Conservation (phyloP, 805 yeast genomes). For the Ogataea parapolymorpha region DNA sequence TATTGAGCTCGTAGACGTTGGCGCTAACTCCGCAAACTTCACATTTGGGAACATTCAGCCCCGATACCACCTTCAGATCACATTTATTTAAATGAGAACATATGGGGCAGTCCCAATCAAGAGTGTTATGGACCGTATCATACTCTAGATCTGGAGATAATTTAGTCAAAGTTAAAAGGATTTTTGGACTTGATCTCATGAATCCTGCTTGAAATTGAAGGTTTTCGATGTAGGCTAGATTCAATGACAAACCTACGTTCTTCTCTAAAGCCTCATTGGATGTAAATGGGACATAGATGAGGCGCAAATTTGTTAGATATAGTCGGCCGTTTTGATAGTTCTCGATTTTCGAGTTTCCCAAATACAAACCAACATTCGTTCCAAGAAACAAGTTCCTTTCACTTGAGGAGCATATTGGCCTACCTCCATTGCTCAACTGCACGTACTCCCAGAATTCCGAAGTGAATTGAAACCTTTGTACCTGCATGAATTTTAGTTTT, state of each 20-base stretch:
- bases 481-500: too few relatives aligned
- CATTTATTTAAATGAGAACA: conserved; percentile 65
- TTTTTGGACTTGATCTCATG: conserved; percentile 73
- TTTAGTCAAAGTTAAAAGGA: conserved; percentile 35
- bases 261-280: neutral
- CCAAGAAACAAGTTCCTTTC: conserved; percentile 55
- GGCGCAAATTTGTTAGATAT: conserved; percentile 69
- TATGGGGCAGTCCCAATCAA: conserved; percentile 83
- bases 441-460: conserved; percentile 17
- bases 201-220: conserved; percentile 46
- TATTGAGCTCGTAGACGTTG: neutral
- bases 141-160: neutral
- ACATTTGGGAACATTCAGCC: conserved; percentile 42
- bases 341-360: conserved; percentile 62
- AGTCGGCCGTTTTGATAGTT: conserved; percentile 72
- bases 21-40: conserved; percentile 58
- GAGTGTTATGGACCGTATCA: neutral
- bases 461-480: too few relatives aligned
- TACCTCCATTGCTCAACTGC: conserved; percentile 29
- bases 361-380: conserved; percentile 69
- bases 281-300: conserved; percentile 55
- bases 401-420: conserved; percentile 25
- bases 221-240: conserved; percentile 18
- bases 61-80: neutral
- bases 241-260: conserved; percentile 6